A percentile compares a stretch with the other conserved stretches of the same genome.
Conservation (phyloP, 805 yeast genomes). For the Suhomyces tanzawaensis region DNA sequence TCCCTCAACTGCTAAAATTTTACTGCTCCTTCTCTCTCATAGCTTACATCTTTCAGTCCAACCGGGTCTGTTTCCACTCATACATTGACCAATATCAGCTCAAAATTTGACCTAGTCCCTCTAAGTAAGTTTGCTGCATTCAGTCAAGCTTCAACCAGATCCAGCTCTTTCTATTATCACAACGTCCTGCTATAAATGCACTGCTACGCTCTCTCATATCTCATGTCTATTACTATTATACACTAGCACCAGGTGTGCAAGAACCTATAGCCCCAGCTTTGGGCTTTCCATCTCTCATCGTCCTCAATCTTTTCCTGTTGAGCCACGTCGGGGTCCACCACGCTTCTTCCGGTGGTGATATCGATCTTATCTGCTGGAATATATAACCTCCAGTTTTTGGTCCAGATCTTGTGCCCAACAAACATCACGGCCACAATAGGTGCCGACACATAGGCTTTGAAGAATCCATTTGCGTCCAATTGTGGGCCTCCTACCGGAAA, state of each 20-base stretch:
- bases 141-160: too few species aligned
- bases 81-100: too few species aligned
- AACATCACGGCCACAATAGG: slow-evolving; percentile 21
- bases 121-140: too few species aligned
- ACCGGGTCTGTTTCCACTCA: too few species aligned
- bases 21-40: too few species aligned
- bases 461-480: slow-evolving; percentile 14
- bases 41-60: too few species aligned
- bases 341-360: slow-evolving; percentile 18
- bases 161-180: too few species aligned
- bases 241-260: slow-evolving; percentile 34
- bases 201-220: too few species aligned
- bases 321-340: slow-evolving; percentile 47
- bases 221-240: too few species aligned
- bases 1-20: too few species aligned
- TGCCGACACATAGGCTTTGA: slow-evolving; percentile 22
- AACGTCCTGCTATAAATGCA: too few species aligned
- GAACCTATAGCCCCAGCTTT: slow-evolving; percentile 31
- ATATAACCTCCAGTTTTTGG: slow-evolving; percentile 17
- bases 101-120: too few species aligned
- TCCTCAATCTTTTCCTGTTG: slow-evolving; percentile 38
- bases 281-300: slow-evolving; percentile 26
- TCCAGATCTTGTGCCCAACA: slow-evolving; percentile 25
- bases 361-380: slow-evolving; percentile 11
- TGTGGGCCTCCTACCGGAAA: slow-evolving; percentile 34